Conservation (phyloP, 2,329 filamentous ascomycete genomes). For the Coniella vitis region DNA sequence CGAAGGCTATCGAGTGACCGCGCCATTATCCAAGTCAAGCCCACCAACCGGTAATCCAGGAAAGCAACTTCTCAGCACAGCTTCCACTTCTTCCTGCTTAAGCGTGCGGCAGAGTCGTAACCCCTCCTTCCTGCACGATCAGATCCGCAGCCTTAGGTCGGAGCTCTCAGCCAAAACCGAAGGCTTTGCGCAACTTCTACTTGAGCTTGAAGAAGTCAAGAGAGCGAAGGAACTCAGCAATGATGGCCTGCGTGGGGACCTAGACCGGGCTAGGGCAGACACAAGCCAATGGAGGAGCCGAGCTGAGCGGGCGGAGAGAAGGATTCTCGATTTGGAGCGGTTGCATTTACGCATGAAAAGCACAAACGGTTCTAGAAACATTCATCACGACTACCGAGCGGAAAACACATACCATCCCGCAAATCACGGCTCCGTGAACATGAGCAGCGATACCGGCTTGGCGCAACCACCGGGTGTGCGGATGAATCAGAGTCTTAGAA, state of each 20-base stretch:
- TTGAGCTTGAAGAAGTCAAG: slow-evolving; percentile 8
- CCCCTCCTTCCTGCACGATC: slow-evolving; percentile 13
- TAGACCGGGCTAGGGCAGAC: slow-evolving; percentile 6
- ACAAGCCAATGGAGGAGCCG: slow-evolving; percentile 8
- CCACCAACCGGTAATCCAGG: neutral
- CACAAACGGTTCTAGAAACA: neutral
- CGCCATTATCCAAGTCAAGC: slow-evolving; percentile 5
- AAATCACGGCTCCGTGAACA: slow-evolving; percentile 7
- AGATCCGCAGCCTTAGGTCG: slow-evolving; percentile 11
- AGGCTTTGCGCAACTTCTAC: slow-evolving; percentile 9
- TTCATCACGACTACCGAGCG: neutral
- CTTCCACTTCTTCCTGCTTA: neutral
- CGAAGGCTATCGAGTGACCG: neutral
- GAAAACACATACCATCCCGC: slow-evolving; percentile 8
- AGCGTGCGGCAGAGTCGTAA: slow-evolving; percentile 3
- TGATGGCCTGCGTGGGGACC: slow-evolving; percentile 10
- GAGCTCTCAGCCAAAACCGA: slow-evolving; percentile 11
- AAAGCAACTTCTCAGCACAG: neutral
- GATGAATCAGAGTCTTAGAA: slow-evolving; percentile 12
- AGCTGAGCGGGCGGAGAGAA: slow-evolving; percentile 14
- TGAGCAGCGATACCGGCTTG: slow-evolving; percentile 2
- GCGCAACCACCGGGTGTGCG: slow-evolving; percentile 3
- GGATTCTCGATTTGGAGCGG: slow-evolving; percentile 4
- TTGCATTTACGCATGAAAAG: slow-evolving; percentile 1
- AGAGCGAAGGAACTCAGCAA: slow-evolving; percentile 8